Percentiles rank a stretch among this genome's conserved stretches.
phyloP scores from a whole-genome alignment of 2,329 filamentous ascomycete species.

The Colletotrichum noveboracense region DNA sequence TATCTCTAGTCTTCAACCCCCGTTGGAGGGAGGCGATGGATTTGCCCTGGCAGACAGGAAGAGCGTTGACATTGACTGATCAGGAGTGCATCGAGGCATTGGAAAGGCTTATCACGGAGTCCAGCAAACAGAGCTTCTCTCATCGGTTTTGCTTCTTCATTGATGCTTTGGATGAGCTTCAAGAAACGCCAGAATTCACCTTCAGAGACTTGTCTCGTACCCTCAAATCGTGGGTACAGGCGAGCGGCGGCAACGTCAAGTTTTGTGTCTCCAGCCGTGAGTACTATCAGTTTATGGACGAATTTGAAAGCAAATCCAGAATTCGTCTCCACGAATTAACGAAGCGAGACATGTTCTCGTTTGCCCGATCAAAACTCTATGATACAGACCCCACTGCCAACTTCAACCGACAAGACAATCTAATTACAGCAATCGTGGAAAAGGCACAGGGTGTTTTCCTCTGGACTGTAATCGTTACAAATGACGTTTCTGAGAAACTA shows the following conservation, averaged over 20 bases:
- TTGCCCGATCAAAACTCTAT: too few relatives aligned
- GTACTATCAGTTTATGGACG: rapidly evolving
- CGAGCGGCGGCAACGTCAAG: not conserved
- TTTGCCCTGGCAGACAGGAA: too few relatives aligned
- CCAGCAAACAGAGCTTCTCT: too few relatives aligned
- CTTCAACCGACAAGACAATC: too few relatives aligned
- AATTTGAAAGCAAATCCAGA: rapidly evolving
- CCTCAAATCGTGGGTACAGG: rapidly evolving
- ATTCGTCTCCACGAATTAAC: rapidly evolving
- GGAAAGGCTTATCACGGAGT: too few relatives aligned
- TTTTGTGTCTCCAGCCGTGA: rapidly evolving
- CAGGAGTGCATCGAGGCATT: too few relatives aligned
- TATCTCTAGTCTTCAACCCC: too few relatives aligned
- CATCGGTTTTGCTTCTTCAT: not conserved
- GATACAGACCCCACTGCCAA: too few relatives aligned
- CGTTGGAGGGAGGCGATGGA: too few relatives aligned
- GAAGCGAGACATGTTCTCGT: not conserved
- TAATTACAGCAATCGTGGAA: too few relatives aligned
- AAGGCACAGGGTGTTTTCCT: not conserved
- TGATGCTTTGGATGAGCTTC: not conserved
- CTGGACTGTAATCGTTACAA: not conserved
- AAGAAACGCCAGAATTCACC: rapidly evolving
- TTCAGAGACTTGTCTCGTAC: rapidly evolving
- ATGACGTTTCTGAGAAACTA: too few relatives aligned
- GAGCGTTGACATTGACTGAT: too few relatives aligned